Evolutionary conservation across 371 early-diverging fungal species (phyloP).

Genomic region (Apophysomyces sp.): DNA sequence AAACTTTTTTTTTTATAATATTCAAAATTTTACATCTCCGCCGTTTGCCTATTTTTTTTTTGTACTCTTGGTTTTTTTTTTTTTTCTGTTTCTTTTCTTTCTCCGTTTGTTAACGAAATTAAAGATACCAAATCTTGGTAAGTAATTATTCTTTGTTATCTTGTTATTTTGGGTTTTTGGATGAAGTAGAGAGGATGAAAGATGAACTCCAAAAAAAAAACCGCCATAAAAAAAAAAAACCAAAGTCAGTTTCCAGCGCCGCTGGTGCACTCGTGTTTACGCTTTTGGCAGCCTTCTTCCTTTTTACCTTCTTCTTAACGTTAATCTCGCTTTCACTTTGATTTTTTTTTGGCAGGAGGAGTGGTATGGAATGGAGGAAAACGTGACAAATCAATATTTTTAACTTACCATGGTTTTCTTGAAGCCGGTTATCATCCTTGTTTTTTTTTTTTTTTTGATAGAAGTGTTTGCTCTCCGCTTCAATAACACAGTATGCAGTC

Average conservation of each 20-base stretch:
- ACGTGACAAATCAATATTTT: neutral
- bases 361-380: slow-evolving; percentile 1
- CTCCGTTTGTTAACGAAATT: slow-evolving; percentile 3
- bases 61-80: neutral
- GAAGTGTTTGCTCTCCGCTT: slow-evolving; percentile 24
- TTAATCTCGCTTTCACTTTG: neutral
- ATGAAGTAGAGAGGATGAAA: neutral
- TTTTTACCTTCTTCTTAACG: neutral
- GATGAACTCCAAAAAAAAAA: neutral
- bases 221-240: slow-evolving; percentile 6
- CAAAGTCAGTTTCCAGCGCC: slow-evolving; percentile 19
- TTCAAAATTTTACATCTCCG: neutral
- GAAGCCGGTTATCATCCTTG: neutral
- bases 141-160: neutral
- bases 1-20: neutral
- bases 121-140: neutral
- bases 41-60: neutral
- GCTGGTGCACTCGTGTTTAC: slow-evolving; percentile 8
- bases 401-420: neutral
- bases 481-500: slow-evolving; percentile 20
- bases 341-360: neutral
- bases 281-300: slow-evolving; percentile 6
- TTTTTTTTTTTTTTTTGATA: slow-evolving; percentile 3
- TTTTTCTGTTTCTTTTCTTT: slow-evolving; percentile 8
- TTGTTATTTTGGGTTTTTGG: neutral